phyloP scores from a whole-genome alignment of 768 basidiomycete genomes.

The Pleurotus eryngii region DNA sequence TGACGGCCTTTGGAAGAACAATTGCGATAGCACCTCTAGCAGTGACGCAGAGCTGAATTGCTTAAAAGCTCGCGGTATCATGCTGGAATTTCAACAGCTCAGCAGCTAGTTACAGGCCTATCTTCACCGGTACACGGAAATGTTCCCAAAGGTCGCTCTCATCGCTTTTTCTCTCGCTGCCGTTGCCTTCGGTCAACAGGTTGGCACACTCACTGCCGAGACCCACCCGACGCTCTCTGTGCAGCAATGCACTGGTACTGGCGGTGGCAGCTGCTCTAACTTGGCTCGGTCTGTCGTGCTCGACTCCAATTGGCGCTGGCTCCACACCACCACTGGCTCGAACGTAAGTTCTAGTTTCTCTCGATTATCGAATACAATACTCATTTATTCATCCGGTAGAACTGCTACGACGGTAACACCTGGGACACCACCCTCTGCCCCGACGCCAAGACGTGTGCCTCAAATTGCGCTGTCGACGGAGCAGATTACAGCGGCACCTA shows the following conservation, averaged over 20 bases:
- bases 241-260: constrained; percentile 40
- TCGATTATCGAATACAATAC: not conserved
- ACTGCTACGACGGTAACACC: constrained; percentile 49
- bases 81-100: not conserved
- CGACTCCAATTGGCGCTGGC: constrained; percentile 59
- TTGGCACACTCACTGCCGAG: constrained; percentile 48
- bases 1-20: no score
- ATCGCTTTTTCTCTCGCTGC: constrained; percentile 37
- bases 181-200: constrained; percentile 49
- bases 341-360: constrained; percentile 11
- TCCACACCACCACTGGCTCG: constrained; percentile 34
- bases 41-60: not conserved
- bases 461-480: constrained; percentile 39
- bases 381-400: constrained; percentile 10
- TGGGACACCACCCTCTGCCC: constrained; percentile 52
- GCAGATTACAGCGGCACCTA: constrained; percentile 48
- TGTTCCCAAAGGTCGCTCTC: constrained; percentile 40
- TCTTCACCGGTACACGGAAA: constrained; percentile 10
- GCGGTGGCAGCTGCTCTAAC: constrained; percentile 36
- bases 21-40: no score
- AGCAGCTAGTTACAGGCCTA: not conserved
- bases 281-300: constrained; percentile 36
- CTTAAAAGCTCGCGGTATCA: not conserved
- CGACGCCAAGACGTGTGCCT: constrained; percentile 43
- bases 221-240: constrained; percentile 44